Conservation (phyloP, 2,329 filamentous ascomycete species). For the Cadophora sp. region DNA sequence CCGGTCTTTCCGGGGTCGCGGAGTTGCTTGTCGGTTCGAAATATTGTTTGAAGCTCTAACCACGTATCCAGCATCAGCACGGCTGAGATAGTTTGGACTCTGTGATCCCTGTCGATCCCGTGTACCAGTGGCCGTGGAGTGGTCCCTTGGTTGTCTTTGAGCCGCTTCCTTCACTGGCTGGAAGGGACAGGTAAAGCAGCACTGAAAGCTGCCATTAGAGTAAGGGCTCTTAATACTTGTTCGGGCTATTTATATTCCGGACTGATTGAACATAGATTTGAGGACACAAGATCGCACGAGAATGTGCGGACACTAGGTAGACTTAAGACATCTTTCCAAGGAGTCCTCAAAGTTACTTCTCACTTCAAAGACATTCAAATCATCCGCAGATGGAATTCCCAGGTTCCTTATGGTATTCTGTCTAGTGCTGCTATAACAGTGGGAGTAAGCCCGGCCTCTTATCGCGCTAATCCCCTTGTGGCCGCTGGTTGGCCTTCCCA, state of each 20-base stretch:
- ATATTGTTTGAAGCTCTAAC: conserved; percentile 13
- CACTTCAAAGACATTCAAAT: too few species aligned
- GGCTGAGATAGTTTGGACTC: background rate
- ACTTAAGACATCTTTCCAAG: too few species aligned
- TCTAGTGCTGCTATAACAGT: background rate
- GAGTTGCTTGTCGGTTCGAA: conserved; percentile 1
- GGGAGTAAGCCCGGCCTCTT: background rate
- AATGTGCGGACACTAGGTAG: too few species aligned
- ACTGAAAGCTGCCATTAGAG: background rate
- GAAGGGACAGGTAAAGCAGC: background rate
- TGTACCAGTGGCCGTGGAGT: background rate
- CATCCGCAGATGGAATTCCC: too few species aligned
- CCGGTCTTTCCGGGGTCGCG: background rate
- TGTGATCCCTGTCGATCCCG: background rate
- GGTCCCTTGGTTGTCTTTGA: background rate
- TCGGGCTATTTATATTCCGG: background rate
- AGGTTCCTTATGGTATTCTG: too few species aligned
- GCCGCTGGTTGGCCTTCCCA: conserved; percentile 21
- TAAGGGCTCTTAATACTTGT: background rate
- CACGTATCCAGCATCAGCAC: conserved; percentile 12
- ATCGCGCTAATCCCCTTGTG: background rate
- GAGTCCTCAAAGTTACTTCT: too few species aligned
- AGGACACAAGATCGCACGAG: background rate
- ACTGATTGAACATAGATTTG: background rate
- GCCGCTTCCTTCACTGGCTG: background rate